phyloP scores from a whole-genome alignment of 1,284 basidiomycete genomes.

The Coniophora puteana region DNA sequence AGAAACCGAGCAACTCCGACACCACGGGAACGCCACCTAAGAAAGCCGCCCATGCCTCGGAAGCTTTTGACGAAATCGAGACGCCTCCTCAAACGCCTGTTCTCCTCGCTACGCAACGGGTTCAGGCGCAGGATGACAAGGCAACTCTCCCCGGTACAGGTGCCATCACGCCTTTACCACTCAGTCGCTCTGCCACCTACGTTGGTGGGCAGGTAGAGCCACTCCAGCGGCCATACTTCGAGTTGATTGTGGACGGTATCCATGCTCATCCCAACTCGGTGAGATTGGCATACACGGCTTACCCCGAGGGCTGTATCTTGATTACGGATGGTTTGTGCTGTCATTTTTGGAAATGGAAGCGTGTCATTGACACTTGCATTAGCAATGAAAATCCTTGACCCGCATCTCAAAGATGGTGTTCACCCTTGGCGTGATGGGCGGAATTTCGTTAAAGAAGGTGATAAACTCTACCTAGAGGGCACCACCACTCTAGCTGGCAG shows the following conservation, averaged over 20 bases:
- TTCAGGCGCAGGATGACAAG: background rate
- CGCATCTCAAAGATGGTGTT: slow-evolving; percentile 76
- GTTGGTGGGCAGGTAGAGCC: slow-evolving; percentile 32
- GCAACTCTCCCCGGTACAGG: slow-evolving; percentile 1
- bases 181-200: slow-evolving; percentile 19
- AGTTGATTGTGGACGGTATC: slow-evolving; percentile 87
- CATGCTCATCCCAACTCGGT: slow-evolving; percentile 91
- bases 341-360: background rate
- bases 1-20: slow-evolving; percentile 1
- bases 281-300: slow-evolving; percentile 78
- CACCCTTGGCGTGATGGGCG: slow-evolving; percentile 85
- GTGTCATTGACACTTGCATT: slow-evolving; percentile 6
- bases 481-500: slow-evolving; percentile 87
- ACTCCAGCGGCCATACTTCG: slow-evolving; percentile 81
- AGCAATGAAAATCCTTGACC: slow-evolving; percentile 89
- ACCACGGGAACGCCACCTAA: slow-evolving; percentile 4
- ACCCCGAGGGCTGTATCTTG: slow-evolving; percentile 81
- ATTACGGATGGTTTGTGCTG: slow-evolving; percentile 75
- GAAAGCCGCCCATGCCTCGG: slow-evolving; percentile 34
- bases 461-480: slow-evolving; percentile 78
- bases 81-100: slow-evolving; percentile 61
- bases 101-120: slow-evolving; percentile 15
- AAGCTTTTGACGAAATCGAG: slow-evolving; percentile 60
- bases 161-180: slow-evolving; percentile 7
- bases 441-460: slow-evolving; percentile 76